Conservation (phyloP, 2,329 filamentous ascomycete genomes). For the Aspergillus persii region DNA sequence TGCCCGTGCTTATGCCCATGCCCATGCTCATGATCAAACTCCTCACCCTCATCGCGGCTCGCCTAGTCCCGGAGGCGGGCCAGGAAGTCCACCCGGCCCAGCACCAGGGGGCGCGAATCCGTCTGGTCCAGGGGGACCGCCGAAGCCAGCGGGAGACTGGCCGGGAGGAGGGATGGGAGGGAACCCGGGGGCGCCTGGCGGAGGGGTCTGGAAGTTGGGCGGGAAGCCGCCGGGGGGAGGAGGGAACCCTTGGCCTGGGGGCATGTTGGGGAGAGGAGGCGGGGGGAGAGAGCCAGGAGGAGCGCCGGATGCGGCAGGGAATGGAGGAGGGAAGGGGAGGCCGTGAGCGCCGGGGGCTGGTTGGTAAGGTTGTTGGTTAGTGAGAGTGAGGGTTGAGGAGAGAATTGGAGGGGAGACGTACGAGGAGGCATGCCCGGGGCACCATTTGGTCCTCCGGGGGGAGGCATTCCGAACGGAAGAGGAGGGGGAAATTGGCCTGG, state of each 20-base stretch:
- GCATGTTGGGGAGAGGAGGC: slow-evolving; percentile 38
- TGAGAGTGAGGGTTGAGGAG: background rate
- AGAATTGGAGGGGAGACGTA: slow-evolving; percentile 40
- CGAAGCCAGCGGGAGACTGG: slow-evolving; percentile 17
- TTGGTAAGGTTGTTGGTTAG: slow-evolving; percentile 24
- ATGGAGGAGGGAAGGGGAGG: slow-evolving; percentile 52
- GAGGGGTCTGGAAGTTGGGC: slow-evolving; percentile 48
- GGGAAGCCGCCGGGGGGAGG: slow-evolving; percentile 40
- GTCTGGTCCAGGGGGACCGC: slow-evolving; percentile 29
- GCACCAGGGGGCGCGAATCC: slow-evolving; percentile 29
- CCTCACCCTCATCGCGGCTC: slow-evolving; percentile 27
- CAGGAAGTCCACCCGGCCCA: slow-evolving; percentile 16
- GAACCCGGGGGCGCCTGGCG: slow-evolving; percentile 28
- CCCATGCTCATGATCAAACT: no score
- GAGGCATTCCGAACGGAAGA: slow-evolving; percentile 58
- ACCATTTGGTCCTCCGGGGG: slow-evolving; percentile 39
- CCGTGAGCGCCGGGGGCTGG: slow-evolving; percentile 56
- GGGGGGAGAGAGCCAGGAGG: slow-evolving; percentile 37
- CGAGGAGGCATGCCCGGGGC: slow-evolving; percentile 50
- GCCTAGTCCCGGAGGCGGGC: slow-evolving; percentile 29
- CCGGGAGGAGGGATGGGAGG: slow-evolving; percentile 32
- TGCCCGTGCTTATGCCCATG: background rate
- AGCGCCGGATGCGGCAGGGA: slow-evolving; percentile 34
- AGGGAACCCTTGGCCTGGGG: slow-evolving; percentile 41
- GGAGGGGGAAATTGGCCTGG: slow-evolving; percentile 51